Evolutionary conservation across 1,284 basidiomycete genomes (phyloP), one percentile per base, ranked within the genome.

Genomic region (Malassezia caprae): DNA sequence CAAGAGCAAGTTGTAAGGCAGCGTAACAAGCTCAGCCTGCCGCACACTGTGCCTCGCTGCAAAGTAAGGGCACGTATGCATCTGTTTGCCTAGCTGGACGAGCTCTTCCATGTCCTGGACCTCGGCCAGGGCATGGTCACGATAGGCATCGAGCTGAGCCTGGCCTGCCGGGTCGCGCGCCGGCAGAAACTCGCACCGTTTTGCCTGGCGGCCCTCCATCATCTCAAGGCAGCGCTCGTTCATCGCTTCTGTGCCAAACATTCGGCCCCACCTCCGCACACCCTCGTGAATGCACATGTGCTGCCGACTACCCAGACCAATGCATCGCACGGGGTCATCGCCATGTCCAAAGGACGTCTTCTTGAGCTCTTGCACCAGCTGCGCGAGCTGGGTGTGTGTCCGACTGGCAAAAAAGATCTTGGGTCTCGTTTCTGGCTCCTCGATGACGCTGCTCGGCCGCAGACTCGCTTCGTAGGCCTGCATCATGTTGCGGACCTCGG

Each of bases 101-200:
- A 96, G 80, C 63, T 96, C 91, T 72, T 96, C 93, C 7, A 98
- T 96, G 63, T 96, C 91, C 71, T 87, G 88, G 0, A 91, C 88
- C 2, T 82, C 80, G 23, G 37, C 49, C 62, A 96, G 76, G 26
- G 94, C 86, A 60, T 87, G 83, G 74, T 96, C 93, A 41, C 90
- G 80, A 57, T 93, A 84, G 61, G 90, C 86, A n/a, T 88, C 78
- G 78, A 94, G 83, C 48, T 78, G n/a, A 1, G 59, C 56, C 2
- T 60, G 51, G 1, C 68, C 69, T 7, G 42, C 47, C 23, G 58
- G 56, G 30, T 70, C 66, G 34, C 79, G 73, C 0, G 82, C 77
- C 4, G 93, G 91, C 30, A 96, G 79, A 71, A 83, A 84, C 21
- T 82, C 80, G 76, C 93, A 98, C 32, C 56, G 58, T 19, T 56